These are phyloP conservation scores for Diphasiastrum complanatum DNA, from an alignment of 83 land plant species.

Conservation along the genomic window DNA sequence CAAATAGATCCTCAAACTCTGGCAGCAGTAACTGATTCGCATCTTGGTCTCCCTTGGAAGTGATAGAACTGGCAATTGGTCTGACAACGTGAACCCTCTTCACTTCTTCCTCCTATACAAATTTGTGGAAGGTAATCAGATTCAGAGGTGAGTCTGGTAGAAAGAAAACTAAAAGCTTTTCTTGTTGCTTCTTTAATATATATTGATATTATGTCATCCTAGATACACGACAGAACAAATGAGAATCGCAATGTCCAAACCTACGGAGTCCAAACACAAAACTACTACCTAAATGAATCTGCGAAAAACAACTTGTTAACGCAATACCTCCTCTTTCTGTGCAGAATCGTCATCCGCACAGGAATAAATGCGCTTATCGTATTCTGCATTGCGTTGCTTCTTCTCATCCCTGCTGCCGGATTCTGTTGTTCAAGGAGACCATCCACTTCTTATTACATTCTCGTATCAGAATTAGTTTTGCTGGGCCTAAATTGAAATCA, in stretches of 20 bases:
- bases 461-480: too few species aligned
- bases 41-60: slow-evolving; percentile 23
- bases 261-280: background rate
- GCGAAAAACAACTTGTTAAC: background rate
- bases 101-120: slow-evolving; percentile 62
- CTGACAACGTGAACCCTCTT: slow-evolving; percentile 56
- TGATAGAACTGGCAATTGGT: slow-evolving; percentile 30
- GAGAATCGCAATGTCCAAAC: too few species aligned
- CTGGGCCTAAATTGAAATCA: too few species aligned
- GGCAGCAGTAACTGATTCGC: slow-evolving; percentile 59
- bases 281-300: background rate
- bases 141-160: too few species aligned
- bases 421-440: background rate
- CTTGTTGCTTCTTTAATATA: too few species aligned
- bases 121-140: slow-evolving; percentile 30
- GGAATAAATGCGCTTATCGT: too few species aligned
- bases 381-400: slow-evolving; percentile 4
- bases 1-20: slow-evolving; percentile 63
- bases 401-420: background rate
- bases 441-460: too few species aligned
- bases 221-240: too few species aligned
- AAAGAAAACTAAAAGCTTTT: too few species aligned
- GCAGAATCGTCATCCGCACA: slow-evolving; percentile 5
- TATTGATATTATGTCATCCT: too few species aligned
- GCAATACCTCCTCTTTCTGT: slow-evolving; percentile 7